These are phyloP conservation scores for Epithele typhae DNA, from an alignment of 768 basidiomycete genomes.

Conservation along the genomic window DNA sequence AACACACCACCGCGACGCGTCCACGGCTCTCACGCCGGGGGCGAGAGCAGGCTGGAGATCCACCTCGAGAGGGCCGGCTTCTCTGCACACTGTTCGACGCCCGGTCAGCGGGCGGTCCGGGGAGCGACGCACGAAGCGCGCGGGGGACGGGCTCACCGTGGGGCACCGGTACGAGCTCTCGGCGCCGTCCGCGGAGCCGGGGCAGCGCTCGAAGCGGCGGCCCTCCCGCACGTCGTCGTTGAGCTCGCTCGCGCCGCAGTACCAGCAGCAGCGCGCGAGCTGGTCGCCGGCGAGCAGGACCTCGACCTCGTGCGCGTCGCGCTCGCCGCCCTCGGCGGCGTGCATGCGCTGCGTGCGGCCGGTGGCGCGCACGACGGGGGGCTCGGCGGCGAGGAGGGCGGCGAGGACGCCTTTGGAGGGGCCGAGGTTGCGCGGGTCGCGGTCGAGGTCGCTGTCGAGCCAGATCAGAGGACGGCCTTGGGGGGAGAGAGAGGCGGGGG, in stretches of 20 bases:
- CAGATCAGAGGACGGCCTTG: background rate
- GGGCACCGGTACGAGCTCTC: background rate
- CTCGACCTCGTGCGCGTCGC: background rate
- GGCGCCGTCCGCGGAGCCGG: background rate
- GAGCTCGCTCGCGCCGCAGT: background rate
- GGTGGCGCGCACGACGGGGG: background rate
- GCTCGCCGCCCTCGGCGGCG: background rate
- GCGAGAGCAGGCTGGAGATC: too few species aligned
- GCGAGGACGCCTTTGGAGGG: background rate
- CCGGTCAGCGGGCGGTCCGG: too few species aligned
- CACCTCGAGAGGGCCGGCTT: too few species aligned
- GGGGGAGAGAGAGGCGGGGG: background rate
- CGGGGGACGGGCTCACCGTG: background rate
- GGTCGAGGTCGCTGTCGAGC: background rate
- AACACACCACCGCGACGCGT: too few species aligned
- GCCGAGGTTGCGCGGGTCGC: background rate
- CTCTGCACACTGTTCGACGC: too few species aligned
- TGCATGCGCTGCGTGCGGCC: background rate
- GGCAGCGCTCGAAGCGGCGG: background rate
- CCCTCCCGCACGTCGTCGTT: background rate
- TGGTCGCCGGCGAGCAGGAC: background rate
- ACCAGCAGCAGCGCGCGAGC: background rate
- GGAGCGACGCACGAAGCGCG: too few species aligned
- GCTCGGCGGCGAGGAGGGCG: background rate
- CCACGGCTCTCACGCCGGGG: too few species aligned